phyloP scores from a whole-genome alignment of 768 basidiomycete genomes.

The Pleurotus eryngii region DNA sequence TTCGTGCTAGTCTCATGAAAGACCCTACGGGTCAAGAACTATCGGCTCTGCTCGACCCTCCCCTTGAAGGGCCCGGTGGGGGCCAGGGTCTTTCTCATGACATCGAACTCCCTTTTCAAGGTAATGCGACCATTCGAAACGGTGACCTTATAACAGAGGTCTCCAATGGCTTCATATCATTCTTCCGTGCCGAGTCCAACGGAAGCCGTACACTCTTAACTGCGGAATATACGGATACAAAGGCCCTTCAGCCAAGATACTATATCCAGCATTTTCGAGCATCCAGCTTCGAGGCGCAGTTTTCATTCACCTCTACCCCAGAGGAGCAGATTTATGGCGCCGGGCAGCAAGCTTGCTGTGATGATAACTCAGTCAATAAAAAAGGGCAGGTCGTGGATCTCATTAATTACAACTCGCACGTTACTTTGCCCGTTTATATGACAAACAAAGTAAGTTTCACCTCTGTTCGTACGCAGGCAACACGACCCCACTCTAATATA shows the following conservation, averaged over 20 bases:
- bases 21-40: constrained; percentile 31
- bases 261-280: constrained; percentile 30
- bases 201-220: constrained; percentile 24
- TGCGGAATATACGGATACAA: constrained; percentile 28
- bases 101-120: constrained; percentile 23
- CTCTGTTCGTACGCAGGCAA: too few species aligned
- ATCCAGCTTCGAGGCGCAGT: constrained; percentile 27
- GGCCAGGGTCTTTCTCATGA: constrained; percentile 26
- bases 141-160: constrained; percentile 27
- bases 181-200: constrained; percentile 27
- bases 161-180: constrained; percentile 22
- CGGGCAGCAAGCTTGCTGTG: constrained; percentile 35
- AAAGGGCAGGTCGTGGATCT: constrained; percentile 36
- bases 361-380: constrained; percentile 33
- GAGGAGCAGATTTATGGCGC: constrained; percentile 33
- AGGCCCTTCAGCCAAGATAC: constrained; percentile 25
- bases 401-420: constrained; percentile 34
- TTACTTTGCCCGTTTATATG: constrained; percentile 33
- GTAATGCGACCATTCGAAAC: constrained; percentile 28
- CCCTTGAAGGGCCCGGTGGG: constrained; percentile 31
- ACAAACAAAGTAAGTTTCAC: constrained; percentile 27
- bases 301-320: constrained; percentile 27
- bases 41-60: constrained; percentile 33
- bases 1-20: constrained; percentile 30
- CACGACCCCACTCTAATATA: constrained; percentile 3